Evolutionary conservation across 1,284 basidiomycete species (phyloP).

Genomic region (Salmacisia buchloeana): DNA sequence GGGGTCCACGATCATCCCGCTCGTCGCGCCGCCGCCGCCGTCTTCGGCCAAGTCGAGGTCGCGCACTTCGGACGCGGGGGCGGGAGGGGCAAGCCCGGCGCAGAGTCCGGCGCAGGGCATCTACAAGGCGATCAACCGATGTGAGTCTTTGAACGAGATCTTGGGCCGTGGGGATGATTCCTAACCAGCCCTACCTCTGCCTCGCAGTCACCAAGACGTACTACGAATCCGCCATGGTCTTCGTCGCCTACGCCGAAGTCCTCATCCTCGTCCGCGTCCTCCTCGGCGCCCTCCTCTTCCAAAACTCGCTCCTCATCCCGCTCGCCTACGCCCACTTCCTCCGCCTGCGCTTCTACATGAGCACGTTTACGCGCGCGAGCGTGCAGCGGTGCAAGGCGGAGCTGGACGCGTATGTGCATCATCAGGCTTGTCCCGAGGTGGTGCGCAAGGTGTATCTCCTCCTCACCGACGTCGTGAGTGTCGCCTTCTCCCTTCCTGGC

Average conservation of each 20-base stretch:
- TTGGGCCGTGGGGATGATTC: slow-evolving; percentile 5
- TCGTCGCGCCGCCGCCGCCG: slow-evolving; percentile 28
- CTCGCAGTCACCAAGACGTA: slow-evolving; percentile 49
- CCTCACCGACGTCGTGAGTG: slow-evolving; percentile 36
- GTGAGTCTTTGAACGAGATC: slow-evolving; percentile 12
- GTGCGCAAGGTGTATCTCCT: slow-evolving; percentile 45
- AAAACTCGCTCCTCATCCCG: slow-evolving; percentile 45
- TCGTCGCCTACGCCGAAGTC: slow-evolving; percentile 49
- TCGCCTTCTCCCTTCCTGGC: background rate
- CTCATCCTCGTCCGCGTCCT: slow-evolving; percentile 48
- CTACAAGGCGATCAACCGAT: slow-evolving; percentile 45
- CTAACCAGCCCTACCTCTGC: slow-evolving; percentile 2
- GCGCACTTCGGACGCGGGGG: slow-evolving; percentile 5
- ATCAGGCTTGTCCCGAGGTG: slow-evolving; percentile 39
- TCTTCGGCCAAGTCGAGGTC: slow-evolving; percentile 17
- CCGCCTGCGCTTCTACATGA: slow-evolving; percentile 48
- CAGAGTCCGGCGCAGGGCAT: slow-evolving; percentile 29
- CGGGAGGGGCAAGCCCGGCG: slow-evolving; percentile 19
- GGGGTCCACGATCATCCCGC: slow-evolving; percentile 39
- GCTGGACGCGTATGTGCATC: slow-evolving; percentile 37
- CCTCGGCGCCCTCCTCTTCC: slow-evolving; percentile 44
- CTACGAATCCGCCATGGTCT: slow-evolving; percentile 51
- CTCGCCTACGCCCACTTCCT: slow-evolving; percentile 49
- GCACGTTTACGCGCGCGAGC: slow-evolving; percentile 45
- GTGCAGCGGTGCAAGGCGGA: slow-evolving; percentile 38